Evolutionary conservation across 2,329 filamentous ascomycete species (phyloP), one percentile per base, ranked within the genome.

Genomic region (Exophiala sp.): DNA sequence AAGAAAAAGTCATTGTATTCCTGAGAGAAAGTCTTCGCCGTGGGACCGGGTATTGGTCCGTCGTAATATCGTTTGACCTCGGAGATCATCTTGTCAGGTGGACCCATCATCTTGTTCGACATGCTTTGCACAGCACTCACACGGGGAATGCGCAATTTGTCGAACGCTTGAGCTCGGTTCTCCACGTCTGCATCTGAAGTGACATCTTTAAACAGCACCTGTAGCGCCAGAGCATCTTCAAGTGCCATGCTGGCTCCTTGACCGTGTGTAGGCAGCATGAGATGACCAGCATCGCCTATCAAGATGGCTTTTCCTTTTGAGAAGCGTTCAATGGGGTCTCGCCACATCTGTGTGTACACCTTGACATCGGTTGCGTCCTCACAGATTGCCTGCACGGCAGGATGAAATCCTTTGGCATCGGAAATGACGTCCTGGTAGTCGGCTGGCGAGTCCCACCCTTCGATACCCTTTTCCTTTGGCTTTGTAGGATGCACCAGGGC

Each of bases 241-340:
- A 70, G 64, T 5, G 66, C 67, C 66, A 68, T 68, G 1, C 63
- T 63, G 3, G 62, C 67, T 34, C 66, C 67, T 43, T 70, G 66
- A 2, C 66, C 66, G 67, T 83, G 81, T 52, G 82, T 78, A 12
- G 84, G 84, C 0, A 84, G 71, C 62, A 88, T 87, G 0, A 85
- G 83, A 65, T 89, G 85, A 18, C 32, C 57, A 0, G 85, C 83
- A 63, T 88, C 85, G 0, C 86, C 85, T 0, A 88, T 66, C 0
- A 87, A 66, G 1, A 77, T 82, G n/a, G 86, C 65, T 3, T 72
- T 75, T 0, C 69, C 78, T 1, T 78, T 74, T 0, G 73, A 39
- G 78, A 82, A 88, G 1, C 16, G 51, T 32, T 51, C 40, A 14
- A 58, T 36, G 32, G 55, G 55, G 21, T 59, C 49, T 38, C 57